These are phyloP conservation scores for Polyporus arcularius DNA, from an alignment of 768 basidiomycete species.

Conservation along the genomic window DNA sequence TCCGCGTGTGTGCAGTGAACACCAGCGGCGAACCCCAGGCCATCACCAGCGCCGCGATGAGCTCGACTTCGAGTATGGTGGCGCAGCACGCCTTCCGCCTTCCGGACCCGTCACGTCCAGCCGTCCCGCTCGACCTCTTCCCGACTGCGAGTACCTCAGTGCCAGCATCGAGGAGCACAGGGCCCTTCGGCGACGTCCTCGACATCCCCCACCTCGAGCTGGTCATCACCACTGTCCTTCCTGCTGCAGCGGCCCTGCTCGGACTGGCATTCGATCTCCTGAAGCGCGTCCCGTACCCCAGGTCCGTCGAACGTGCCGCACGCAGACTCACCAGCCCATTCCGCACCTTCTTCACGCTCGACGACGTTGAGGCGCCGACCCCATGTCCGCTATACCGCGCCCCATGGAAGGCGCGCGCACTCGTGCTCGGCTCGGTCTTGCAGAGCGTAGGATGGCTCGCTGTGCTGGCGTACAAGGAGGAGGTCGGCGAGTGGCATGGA, in stretches of 20 bases:
- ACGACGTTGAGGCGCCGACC: slow-evolving; percentile 48
- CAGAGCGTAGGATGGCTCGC: slow-evolving; percentile 45
- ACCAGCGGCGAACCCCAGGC: slow-evolving; percentile 1
- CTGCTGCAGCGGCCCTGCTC: slow-evolving; percentile 9
- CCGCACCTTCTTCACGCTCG: slow-evolving; percentile 50
- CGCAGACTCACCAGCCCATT: slow-evolving; percentile 39
- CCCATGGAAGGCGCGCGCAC: slow-evolving; percentile 33
- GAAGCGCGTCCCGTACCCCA: slow-evolving; percentile 14
- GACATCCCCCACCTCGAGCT: slow-evolving; percentile 8
- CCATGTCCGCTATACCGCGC: slow-evolving; percentile 25
- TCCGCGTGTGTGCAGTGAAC: background rate
- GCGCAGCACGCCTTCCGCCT: slow-evolving; percentile 9
- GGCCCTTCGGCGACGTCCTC: slow-evolving; percentile 1
- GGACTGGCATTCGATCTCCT: slow-evolving; percentile 17
- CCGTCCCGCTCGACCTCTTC: background rate
- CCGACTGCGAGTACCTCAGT: background rate
- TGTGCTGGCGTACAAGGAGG: slow-evolving; percentile 39
- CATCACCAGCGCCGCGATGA: background rate
- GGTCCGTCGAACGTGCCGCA: slow-evolving; percentile 9
- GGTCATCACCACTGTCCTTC: slow-evolving; percentile 16
- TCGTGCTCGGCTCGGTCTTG: slow-evolving; percentile 42
- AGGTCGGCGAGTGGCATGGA: slow-evolving; percentile 23
- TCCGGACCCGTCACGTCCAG: background rate
- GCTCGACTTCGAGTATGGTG: slow-evolving; percentile 6
- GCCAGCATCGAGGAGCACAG: background rate